Percentiles rank a stretch among this genome's conserved stretches.
Evolutionary conservation across 345 rosid genomes (phyloP).

Genomic region (Syzygium jambos): DNA sequence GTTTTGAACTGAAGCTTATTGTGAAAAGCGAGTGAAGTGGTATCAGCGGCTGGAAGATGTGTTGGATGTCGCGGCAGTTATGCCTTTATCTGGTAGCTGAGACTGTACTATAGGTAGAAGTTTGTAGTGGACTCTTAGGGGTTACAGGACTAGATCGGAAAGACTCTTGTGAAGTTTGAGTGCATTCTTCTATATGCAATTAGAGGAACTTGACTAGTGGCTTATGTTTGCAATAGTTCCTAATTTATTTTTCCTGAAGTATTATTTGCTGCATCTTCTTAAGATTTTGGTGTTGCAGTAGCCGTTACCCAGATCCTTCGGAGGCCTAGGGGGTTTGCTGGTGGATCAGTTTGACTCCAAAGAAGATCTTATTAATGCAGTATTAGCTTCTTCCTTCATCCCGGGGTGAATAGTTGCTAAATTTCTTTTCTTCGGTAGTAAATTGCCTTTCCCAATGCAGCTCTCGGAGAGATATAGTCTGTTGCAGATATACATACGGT

Average conservation of each 20-base stretch:
- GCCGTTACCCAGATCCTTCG: constrained; percentile 82
- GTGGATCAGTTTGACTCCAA: constrained; percentile 96
- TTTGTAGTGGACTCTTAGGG: background rate
- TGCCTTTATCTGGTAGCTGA: background rate
- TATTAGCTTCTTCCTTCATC: constrained; percentile 77
- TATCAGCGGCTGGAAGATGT: background rate
- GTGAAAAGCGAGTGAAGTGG: background rate
- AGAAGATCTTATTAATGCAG: constrained; percentile 78
- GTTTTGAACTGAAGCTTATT: background rate
- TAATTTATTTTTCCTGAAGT: background rate
- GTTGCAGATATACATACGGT: constrained; percentile 84
- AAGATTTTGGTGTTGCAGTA: constrained; percentile 34
- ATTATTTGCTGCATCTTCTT: background rate
- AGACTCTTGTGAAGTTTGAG: background rate
- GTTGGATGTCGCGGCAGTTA: background rate
- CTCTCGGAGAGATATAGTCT: constrained; percentile 1
- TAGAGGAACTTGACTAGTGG: background rate
- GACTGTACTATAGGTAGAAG: background rate
- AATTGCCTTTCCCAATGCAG: background rate
- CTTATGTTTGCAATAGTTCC: background rate
- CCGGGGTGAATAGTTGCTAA: constrained; percentile 53
- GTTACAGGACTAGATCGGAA: background rate
- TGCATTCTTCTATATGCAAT: background rate
- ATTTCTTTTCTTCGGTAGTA: background rate
- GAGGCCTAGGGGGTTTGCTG: constrained; percentile 77